Conservation (phyloP, 208 protist species). For the Acanthamoeba healyi region DNA sequence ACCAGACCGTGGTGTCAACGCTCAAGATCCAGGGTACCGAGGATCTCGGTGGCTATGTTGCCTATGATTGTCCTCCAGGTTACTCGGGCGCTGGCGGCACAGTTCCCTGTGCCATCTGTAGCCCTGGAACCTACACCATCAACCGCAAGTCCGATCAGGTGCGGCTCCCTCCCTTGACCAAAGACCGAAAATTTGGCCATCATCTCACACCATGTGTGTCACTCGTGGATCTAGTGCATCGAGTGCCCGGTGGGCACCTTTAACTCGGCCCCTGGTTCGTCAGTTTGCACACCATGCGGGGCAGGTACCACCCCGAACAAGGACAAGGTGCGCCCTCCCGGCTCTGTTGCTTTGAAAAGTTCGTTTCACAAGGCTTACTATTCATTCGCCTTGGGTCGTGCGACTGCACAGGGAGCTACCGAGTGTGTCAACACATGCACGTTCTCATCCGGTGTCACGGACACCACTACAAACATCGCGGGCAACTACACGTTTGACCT, state of each 20-base stretch:
- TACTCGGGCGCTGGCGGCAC: slow-evolving; percentile 30
- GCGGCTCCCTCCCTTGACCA: neutral
- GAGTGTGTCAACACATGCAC: slow-evolving; percentile 11
- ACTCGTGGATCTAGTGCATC: neutral
- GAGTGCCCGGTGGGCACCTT: slow-evolving; percentile 40
- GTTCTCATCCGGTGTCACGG: neutral
- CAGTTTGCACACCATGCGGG: slow-evolving; percentile 6
- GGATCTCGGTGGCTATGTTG: neutral
- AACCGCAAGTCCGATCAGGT: neutral
- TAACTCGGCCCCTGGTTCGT: neutral
- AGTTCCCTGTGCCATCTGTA: neutral
- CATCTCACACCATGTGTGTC: slow-evolving; percentile 4
- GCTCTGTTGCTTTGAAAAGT: neutral
- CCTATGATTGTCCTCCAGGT: slow-evolving; percentile 5
- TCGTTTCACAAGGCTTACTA: neutral
- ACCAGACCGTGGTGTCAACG: slow-evolving; percentile 52
- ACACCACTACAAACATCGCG: neutral
- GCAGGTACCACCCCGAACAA: slow-evolving; percentile 65
- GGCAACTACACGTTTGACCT: slow-evolving; percentile 69
- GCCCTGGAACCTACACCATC: neutral
- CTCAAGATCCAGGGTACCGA: slow-evolving; percentile 1
- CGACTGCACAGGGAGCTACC: neutral
- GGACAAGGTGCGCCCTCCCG: neutral
- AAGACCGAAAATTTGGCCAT: too few species aligned
- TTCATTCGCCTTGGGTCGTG: too few species aligned